Conservation (phyloP, 305 asterid species). For the Ilex paraguariensis region DNA sequence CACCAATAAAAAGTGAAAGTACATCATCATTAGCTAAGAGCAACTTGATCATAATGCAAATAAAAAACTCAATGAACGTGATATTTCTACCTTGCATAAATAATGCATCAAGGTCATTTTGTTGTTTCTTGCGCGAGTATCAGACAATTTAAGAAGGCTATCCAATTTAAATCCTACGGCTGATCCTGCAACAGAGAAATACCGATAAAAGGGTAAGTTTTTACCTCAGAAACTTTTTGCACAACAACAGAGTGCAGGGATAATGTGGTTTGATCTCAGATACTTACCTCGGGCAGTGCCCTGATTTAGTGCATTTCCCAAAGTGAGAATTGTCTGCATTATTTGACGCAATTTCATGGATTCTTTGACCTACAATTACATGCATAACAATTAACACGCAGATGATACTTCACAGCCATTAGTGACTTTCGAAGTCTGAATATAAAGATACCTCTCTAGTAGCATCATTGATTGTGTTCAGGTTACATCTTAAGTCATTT, state of each 20-base stretch:
- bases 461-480: constrained; percentile 79
- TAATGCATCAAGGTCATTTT: constrained; percentile 98
- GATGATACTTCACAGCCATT: too few relatives aligned
- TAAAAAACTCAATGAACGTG: background rate
- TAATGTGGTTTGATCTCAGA: constrained; percentile 13
- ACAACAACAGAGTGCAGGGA: constrained; percentile 11
- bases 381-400: constrained; percentile 14
- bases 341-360: constrained; percentile 82
- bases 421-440: background rate
- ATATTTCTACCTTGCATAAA: constrained; percentile 76
- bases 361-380: constrained; percentile 71
- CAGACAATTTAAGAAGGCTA: constrained; percentile 97
- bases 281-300: constrained; percentile 95
- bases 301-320: constrained; percentile 98
- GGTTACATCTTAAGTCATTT: constrained; percentile 66
- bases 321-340: constrained; percentile 96
- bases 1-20: constrained; percentile 5
- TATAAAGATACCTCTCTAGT: constrained; percentile 67
- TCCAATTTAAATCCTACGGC: constrained; percentile 99
- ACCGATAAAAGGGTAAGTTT: constrained; percentile 12
- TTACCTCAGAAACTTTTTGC: constrained; percentile 13
- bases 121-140: constrained; percentile 98
- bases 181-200: constrained; percentile 61
- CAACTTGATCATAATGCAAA: constrained; percentile 1
- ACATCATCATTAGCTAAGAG: too few relatives aligned